Evolutionary conservation across 2,329 filamentous ascomycete genomes (phyloP).

Genomic region (Emmonsiellopsis sp.): DNA sequence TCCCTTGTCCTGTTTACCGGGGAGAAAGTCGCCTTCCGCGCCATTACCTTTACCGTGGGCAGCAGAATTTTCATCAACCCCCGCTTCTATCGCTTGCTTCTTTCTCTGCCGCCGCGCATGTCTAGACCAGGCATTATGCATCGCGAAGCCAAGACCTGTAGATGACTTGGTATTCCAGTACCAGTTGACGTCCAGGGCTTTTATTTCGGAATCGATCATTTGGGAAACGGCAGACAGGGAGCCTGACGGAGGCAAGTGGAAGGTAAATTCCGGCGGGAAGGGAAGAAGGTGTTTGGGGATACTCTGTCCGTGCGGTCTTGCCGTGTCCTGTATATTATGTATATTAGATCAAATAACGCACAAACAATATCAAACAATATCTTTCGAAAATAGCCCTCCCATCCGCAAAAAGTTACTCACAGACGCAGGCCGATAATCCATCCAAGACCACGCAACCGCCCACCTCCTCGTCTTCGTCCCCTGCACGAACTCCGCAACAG

Average conservation of each 20-base stretch:
- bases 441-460: slow-evolving; percentile 84
- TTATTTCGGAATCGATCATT: slow-evolving; percentile 41
- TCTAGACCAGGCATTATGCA: slow-evolving; percentile 67
- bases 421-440: slow-evolving; percentile 52
- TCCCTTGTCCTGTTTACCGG: neutral
- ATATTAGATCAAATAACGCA: neutral
- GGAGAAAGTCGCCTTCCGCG: slow-evolving; percentile 16
- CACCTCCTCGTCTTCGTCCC: slow-evolving; percentile 72
- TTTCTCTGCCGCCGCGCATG: slow-evolving; percentile 55
- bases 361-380: slow-evolving; percentile 1
- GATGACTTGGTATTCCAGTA: slow-evolving; percentile 46
- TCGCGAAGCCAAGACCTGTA: slow-evolving; percentile 52
- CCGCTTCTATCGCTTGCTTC: slow-evolving; percentile 13
- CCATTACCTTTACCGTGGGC: slow-evolving; percentile 24
- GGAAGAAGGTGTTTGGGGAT: slow-evolving; percentile 44
- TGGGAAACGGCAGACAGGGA: slow-evolving; percentile 24
- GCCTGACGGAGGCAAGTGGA: slow-evolving; percentile 22
- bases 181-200: slow-evolving; percentile 54
- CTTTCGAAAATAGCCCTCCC: slow-evolving; percentile 12
- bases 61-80: slow-evolving; percentile 9
- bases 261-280: slow-evolving; percentile 42
- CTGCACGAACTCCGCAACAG: slow-evolving; percentile 69
- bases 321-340: neutral
- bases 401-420: slow-evolving; percentile 22
- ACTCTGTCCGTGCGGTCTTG: slow-evolving; percentile 26